These are phyloP conservation scores for Eucalyptus globulus DNA, from an alignment of 345 rosid genomes.

Conservation along the genomic window DNA sequence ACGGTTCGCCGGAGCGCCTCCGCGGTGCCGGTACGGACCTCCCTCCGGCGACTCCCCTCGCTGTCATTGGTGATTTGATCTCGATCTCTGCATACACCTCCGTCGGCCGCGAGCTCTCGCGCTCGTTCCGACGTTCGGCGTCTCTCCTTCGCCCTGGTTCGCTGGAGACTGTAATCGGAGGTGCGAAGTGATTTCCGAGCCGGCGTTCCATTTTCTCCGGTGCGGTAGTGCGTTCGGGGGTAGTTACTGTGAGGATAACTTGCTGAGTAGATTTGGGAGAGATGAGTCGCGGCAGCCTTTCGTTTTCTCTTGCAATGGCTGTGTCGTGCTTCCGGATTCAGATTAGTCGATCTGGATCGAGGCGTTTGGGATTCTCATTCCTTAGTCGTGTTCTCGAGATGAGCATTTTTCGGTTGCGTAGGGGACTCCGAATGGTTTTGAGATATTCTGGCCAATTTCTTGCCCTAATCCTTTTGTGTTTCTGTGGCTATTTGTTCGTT, in stretches of 20 bases:
- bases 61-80: background rate
- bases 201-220: background rate
- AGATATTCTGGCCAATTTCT: background rate
- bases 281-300: background rate
- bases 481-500: background rate
- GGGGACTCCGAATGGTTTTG: background rate
- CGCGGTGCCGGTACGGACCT: background rate
- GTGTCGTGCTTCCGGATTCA: background rate
- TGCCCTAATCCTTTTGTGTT: background rate
- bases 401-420: background rate
- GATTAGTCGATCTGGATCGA: background rate
- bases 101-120: background rate
- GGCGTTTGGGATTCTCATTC: background rate
- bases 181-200: background rate
- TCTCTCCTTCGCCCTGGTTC: background rate
- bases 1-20: background rate
- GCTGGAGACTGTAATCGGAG: background rate
- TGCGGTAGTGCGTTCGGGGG: background rate
- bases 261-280: background rate
- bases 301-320: background rate
- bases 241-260: background rate
- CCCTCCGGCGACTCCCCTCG: background rate
- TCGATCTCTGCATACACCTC: background rate
- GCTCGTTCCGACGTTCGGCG: background rate
- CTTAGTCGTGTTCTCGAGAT: background rate